phyloP scores from a whole-genome alignment of 208 protist species.

The Herpetomonas samuelpessoai region DNA sequence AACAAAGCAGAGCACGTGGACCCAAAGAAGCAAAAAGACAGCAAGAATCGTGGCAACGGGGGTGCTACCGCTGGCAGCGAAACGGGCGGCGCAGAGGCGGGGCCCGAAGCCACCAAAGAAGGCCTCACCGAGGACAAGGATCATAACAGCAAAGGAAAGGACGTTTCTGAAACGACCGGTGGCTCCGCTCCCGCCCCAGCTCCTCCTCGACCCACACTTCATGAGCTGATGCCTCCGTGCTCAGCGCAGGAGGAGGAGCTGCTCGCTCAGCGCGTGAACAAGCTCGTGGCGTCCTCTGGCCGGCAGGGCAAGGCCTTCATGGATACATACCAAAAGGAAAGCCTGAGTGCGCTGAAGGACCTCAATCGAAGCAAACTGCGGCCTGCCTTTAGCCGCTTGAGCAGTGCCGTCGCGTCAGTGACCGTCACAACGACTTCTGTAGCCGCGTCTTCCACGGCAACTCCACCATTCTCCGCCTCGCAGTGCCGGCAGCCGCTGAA shows the following conservation, averaged over 20 bases:
- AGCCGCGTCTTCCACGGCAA: background rate
- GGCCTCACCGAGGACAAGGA: no score
- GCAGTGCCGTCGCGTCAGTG: constrained; percentile 16
- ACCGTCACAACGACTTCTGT: constrained; percentile 2
- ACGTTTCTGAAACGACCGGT: constrained; percentile 19
- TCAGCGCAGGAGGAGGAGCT: constrained; percentile 58
- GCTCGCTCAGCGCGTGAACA: constrained; percentile 43
- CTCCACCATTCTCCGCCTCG: background rate
- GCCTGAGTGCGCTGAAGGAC: constrained; percentile 47
- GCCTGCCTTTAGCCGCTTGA: constrained; percentile 49
- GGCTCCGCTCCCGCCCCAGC: no score
- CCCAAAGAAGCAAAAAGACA: no score
- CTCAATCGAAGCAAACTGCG: constrained; percentile 73
- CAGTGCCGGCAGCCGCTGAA: constrained; percentile 65
- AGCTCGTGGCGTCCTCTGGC: constrained; percentile 28
- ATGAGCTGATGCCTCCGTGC: constrained; percentile 51
- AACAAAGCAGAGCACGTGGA: no score
- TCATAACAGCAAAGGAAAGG: constrained; percentile 16
- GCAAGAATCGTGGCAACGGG: no score
- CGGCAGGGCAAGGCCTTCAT: constrained; percentile 61
- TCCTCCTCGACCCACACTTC: constrained; percentile 26
- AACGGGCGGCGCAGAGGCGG: background rate
- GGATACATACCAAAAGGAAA: constrained; percentile 83
- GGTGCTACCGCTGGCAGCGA: no score
- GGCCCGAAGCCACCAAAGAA: background rate